phyloP scores from a whole-genome alignment of 1,139 yeast species.

The Yamadazyma buinensis region DNA sequence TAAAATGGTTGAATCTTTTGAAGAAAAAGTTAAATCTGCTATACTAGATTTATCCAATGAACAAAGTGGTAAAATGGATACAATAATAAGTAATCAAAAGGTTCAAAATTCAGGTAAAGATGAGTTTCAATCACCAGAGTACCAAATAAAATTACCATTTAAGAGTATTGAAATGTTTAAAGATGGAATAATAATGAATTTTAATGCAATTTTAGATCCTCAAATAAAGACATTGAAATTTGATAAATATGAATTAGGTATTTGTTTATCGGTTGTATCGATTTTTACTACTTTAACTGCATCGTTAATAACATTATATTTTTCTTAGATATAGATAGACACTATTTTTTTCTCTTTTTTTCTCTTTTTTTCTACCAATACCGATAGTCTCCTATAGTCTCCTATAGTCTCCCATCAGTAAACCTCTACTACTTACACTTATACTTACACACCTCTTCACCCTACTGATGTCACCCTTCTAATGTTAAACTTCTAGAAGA shows the following conservation, averaged over 20 bases:
- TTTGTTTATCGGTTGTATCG: slow-evolving; percentile 2
- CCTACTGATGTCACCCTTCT: no score
- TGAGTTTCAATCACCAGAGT: not conserved
- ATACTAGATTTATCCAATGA: slow-evolving; percentile 30
- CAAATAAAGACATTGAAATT: slow-evolving; percentile 1
- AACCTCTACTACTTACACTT: no score
- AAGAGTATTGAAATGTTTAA: slow-evolving; percentile 19
- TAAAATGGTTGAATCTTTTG: slow-evolving; percentile 77
- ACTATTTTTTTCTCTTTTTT: no score
- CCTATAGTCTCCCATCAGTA: no score
- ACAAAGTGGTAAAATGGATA: slow-evolving; percentile 15
- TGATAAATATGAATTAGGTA: slow-evolving; percentile 4
- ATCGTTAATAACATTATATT: not conserved
- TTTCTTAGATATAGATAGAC: no score
- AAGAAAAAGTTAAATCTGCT: slow-evolving; percentile 64
- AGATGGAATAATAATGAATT: slow-evolving; percentile 12
- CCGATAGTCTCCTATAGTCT: no score
- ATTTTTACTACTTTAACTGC: not conserved
- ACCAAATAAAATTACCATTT: slow-evolving; percentile 1
- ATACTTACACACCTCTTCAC: no score
- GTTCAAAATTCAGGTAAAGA: not conserved
- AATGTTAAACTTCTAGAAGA: no score
- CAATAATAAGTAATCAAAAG: slow-evolving; percentile 8
- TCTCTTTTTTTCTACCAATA: no score
- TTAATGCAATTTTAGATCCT: slow-evolving; percentile 15